Conservation (phyloP, 176 grass and related monocot genomes). For the Sorghum bicolor region DNA sequence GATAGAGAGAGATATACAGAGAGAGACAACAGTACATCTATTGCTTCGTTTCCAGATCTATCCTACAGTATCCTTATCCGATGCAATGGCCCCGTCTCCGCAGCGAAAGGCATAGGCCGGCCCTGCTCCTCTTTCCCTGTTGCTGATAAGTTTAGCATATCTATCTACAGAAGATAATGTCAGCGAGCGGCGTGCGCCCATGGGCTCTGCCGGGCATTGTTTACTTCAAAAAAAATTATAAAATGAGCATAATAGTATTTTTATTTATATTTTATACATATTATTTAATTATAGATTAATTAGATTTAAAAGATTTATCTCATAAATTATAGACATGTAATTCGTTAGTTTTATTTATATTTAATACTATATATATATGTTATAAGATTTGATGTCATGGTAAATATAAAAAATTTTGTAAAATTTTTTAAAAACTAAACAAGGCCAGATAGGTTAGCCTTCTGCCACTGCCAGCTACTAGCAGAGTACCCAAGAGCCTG, state of each 20-base stretch:
- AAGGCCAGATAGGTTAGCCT: background rate
- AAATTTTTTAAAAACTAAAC: too few relatives aligned
- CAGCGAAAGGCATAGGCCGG: background rate
- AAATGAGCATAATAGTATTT: too few relatives aligned
- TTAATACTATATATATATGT: too few relatives aligned
- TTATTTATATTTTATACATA: too few relatives aligned
- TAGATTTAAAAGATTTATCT: too few relatives aligned
- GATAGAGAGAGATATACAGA: too few relatives aligned
- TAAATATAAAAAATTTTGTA: too few relatives aligned
- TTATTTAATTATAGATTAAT: too few relatives aligned
- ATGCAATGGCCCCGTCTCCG: background rate
- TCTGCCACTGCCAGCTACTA: background rate
- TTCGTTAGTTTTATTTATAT: too few relatives aligned
- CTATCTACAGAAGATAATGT: constrained; percentile 31
- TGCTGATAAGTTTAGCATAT: constrained; percentile 42
- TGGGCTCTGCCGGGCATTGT: background rate
- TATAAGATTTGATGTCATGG: too few relatives aligned
- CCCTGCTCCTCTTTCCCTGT: background rate
- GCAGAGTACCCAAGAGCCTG: background rate
- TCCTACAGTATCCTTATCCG: background rate
- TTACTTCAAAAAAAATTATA: too few relatives aligned
- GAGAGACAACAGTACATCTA: background rate
- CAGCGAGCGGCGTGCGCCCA: constrained; percentile 24
- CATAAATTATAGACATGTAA: too few relatives aligned
- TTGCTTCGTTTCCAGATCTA: background rate